These are phyloP conservation scores for Fusarium sp. DNA, from an alignment of 2,329 filamentous ascomycete genomes.

Conservation along the genomic window DNA sequence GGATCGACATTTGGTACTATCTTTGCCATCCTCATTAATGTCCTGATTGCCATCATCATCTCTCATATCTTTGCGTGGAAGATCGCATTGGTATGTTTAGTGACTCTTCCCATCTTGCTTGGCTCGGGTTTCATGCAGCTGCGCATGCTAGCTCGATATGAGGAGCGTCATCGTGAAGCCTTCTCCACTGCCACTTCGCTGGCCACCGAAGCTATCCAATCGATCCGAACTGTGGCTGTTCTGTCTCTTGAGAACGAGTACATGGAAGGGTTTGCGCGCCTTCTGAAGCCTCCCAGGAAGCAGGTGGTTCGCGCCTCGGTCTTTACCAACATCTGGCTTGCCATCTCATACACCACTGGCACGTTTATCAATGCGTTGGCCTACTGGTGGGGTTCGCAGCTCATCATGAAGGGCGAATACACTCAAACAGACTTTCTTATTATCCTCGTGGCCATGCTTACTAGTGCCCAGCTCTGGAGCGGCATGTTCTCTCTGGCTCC, in stretches of 20 bases:
- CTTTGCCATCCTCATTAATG: constrained; percentile 74
- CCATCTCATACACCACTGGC: constrained; percentile 68
- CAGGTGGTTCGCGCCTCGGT: constrained; percentile 63
- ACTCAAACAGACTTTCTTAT: constrained; percentile 77
- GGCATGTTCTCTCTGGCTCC: constrained; percentile 80
- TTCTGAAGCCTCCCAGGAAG: constrained; percentile 62
- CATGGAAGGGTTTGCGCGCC: constrained; percentile 62
- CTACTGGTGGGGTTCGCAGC: constrained; percentile 83
- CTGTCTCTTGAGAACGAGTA: constrained; percentile 66
- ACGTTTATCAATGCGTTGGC: constrained; percentile 79
- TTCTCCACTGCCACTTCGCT: constrained; percentile 58
- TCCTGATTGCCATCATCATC: constrained; percentile 74
- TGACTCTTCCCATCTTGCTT: constrained; percentile 74
- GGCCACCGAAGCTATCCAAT: constrained; percentile 33
- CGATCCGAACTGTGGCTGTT: constrained; percentile 29
- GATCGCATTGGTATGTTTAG: constrained; percentile 77
- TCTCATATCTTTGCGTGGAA: constrained; percentile 80
- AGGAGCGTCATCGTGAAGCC: constrained; percentile 71
- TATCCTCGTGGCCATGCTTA: constrained; percentile 76
- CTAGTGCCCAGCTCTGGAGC: constrained; percentile 78
- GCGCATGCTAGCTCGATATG: constrained; percentile 69
- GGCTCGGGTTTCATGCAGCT: constrained; percentile 77
- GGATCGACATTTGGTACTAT: constrained; percentile 77
- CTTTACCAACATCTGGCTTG: constrained; percentile 69
- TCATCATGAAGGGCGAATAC: constrained; percentile 74